Evolutionary conservation across 495 filamentous ascomycete genomes (phyloP).

Genomic region (Terfezia boudieri): DNA sequence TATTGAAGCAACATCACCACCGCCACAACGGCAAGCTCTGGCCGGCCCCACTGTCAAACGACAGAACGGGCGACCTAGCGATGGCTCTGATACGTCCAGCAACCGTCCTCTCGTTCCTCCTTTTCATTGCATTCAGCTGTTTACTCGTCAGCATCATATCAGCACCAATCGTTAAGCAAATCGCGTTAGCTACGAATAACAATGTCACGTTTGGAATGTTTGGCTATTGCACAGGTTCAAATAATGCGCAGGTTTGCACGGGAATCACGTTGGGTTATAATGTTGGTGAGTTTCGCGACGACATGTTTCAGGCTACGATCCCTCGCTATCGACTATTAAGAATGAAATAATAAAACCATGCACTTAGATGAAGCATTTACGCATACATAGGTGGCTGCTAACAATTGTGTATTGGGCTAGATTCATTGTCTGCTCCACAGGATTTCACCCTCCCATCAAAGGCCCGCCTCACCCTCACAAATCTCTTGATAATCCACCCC

Average conservation of each 20-base stretch:
- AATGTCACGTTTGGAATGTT: conserved; percentile 79
- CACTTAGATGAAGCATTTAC: too few relatives aligned
- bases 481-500: conserved; percentile 80
- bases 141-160: conserved; percentile 74
- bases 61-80: not conserved
- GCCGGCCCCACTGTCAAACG: too few relatives aligned
- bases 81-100: conserved; percentile 45
- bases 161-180: conserved; percentile 70
- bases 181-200: conserved; percentile 56
- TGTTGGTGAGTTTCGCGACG: conserved; percentile 37
- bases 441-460: conserved; percentile 52
- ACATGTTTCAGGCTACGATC: too few relatives aligned
- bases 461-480: conserved; percentile 65
- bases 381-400: too few relatives aligned
- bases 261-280: conserved; percentile 67
- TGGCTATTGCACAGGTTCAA: conserved; percentile 43
- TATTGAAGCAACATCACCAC: too few relatives aligned
- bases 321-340: too few relatives aligned
- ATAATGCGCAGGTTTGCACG: conserved; percentile 29
- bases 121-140: conserved; percentile 65
- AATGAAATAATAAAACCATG: too few relatives aligned
- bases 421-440: conserved; percentile 6
- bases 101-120: conserved; percentile 70
- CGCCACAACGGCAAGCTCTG: too few relatives aligned
- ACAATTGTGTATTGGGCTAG: not conserved